phyloP scores from a whole-genome alignment of 2,329 filamentous ascomycete genomes.

The Alternaria incomplexa region DNA sequence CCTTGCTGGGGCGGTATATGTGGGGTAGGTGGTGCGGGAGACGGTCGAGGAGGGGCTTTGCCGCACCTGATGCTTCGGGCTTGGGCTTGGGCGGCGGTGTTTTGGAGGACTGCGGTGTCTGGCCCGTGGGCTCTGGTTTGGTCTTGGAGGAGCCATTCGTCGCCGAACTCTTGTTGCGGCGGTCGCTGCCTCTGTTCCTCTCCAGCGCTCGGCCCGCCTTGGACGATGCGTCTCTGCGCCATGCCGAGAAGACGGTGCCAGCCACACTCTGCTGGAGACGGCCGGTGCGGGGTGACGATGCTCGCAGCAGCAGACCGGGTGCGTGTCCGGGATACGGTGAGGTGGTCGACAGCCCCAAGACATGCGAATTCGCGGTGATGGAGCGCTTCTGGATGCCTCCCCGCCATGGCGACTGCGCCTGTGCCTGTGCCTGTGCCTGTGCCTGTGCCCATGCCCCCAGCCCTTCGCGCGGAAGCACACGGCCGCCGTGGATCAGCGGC shows the following conservation, averaged over 20 bases:
- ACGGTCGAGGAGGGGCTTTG: slow-evolving; percentile 62
- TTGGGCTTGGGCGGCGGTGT: slow-evolving; percentile 30
- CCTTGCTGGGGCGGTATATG: slow-evolving; percentile 83
- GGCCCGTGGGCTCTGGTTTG: slow-evolving; percentile 18
- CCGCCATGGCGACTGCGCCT: slow-evolving; percentile 11
- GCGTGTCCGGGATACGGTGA: slow-evolving; percentile 18
- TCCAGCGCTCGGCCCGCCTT: slow-evolving; percentile 22
- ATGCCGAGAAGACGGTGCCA: slow-evolving; percentile 35
- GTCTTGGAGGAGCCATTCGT: slow-evolving; percentile 33
- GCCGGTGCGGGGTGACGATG: slow-evolving; percentile 4
- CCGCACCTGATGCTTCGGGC: slow-evolving; percentile 22
- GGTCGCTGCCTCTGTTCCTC: slow-evolving; percentile 21
- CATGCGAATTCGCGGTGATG: slow-evolving; percentile 13
- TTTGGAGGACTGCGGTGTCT: slow-evolving; percentile 30
- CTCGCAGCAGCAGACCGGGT: slow-evolving; percentile 17
- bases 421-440: slow-evolving; percentile 8
- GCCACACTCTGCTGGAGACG: slow-evolving; percentile 29
- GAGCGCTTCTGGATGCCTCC: slow-evolving; percentile 13
- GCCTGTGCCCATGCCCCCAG: slow-evolving; percentile 9
- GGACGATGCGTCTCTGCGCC: slow-evolving; percentile 37
- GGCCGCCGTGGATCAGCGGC: slow-evolving; percentile 24
- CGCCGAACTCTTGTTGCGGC: slow-evolving; percentile 48
- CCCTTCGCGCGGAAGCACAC: slow-evolving; percentile 21
- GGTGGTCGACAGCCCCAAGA: neutral
- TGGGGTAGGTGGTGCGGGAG: slow-evolving; percentile 67